Evolutionary conservation across 768 basidiomycete species (phyloP).

Genomic region (Kwoniella europaea): DNA sequence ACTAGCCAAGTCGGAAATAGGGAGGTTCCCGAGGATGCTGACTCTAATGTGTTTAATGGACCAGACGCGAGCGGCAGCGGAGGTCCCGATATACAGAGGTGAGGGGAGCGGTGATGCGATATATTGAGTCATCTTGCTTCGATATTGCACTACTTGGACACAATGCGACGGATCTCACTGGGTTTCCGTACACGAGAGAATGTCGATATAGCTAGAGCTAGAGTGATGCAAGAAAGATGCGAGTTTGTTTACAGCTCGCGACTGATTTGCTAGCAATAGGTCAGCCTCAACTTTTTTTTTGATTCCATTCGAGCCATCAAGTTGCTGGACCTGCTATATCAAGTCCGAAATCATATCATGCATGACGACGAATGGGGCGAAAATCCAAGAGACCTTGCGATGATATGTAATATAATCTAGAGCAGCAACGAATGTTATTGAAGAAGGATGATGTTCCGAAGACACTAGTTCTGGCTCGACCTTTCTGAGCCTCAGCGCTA

Average conservation of each 20-base stretch:
- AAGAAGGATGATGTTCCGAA: background rate
- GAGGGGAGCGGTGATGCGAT: background rate
- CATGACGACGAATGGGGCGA: too few relatives aligned
- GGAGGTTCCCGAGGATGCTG: background rate
- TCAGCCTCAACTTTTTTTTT: background rate
- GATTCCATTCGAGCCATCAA: background rate
- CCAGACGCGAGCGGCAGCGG: slow-evolving; percentile 3
- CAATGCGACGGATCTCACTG: too few relatives aligned
- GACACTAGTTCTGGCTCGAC: background rate
- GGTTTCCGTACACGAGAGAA: too few relatives aligned
- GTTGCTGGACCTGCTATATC: too few relatives aligned
- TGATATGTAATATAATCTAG: background rate
- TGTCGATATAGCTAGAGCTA: background rate
- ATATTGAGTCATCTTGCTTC: background rate
- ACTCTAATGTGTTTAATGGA: background rate
- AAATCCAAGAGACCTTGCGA: too few relatives aligned
- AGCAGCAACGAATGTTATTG: background rate
- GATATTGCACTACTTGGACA: background rate
- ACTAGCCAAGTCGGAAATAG: background rate
- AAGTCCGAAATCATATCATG: too few relatives aligned
- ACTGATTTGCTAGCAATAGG: background rate
- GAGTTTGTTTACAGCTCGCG: background rate
- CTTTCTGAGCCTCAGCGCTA: background rate
- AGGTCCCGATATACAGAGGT: background rate
- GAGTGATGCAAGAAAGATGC: background rate